phyloP scores from a whole-genome alignment of 176 grass and related monocot species.

The Ampelocalamus luodianensis region DNA sequence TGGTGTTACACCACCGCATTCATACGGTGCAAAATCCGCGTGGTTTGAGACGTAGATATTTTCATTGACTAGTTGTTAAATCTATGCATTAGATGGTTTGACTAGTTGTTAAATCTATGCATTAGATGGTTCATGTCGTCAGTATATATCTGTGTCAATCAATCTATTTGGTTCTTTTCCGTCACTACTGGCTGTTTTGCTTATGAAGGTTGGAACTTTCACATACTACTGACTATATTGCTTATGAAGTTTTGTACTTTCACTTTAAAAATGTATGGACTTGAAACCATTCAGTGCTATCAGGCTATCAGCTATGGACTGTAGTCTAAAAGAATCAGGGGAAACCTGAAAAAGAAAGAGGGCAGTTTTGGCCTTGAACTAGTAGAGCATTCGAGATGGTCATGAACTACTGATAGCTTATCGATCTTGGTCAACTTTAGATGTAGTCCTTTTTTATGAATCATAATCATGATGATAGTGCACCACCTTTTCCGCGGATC shows the following conservation, averaged over 20 bases:
- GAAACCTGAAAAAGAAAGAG: background rate
- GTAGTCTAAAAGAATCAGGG: background rate
- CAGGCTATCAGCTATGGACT: background rate
- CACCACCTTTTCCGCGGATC: slow-evolving; percentile 22
- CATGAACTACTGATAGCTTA: background rate
- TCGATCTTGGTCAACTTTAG: slow-evolving; percentile 24
- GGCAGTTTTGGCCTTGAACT: background rate
- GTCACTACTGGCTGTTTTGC: background rate
- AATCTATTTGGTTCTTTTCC: background rate
- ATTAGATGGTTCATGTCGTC: background rate
- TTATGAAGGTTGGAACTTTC: background rate
- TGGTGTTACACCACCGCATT: background rate
- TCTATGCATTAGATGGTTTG: background rate
- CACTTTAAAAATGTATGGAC: background rate
- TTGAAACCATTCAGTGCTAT: background rate
- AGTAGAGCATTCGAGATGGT: background rate
- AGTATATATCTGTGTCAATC: background rate
- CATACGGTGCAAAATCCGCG: background rate
- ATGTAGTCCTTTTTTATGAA: background rate
- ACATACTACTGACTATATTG: background rate
- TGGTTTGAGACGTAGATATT: background rate
- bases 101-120: slow-evolving; percentile 18
- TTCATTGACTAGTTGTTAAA: slow-evolving; percentile 18
- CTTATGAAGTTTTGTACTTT: background rate
- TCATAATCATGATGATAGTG: background rate